Percentiles rank a stretch among this genome's conserved stretches.
Evolutionary conservation across 768 basidiomycete genomes (phyloP).

Genomic region (Boletellus sp.): DNA sequence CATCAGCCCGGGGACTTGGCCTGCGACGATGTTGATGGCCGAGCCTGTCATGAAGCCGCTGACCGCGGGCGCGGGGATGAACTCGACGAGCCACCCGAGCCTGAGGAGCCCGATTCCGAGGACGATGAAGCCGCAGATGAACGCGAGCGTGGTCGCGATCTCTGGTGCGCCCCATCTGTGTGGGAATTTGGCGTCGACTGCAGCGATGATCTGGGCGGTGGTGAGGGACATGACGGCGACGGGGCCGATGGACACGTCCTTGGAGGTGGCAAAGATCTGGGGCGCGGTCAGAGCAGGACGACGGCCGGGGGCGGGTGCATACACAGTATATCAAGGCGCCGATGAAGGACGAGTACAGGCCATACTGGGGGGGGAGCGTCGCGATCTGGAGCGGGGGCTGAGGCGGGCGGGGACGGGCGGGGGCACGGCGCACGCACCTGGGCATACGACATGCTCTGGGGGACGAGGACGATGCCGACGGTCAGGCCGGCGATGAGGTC

Average conservation of each 20-base stretch:
- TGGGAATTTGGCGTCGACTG: slow-evolving; percentile 53
- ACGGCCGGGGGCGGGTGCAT: slow-evolving; percentile 25
- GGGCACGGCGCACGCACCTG: slow-evolving; percentile 39
- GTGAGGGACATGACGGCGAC: slow-evolving; percentile 98
- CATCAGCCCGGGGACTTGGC: slow-evolving; percentile 88
- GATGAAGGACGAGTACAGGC: slow-evolving; percentile 91
- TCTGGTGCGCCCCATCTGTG: slow-evolving; percentile 59
- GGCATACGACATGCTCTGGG: slow-evolving; percentile 91
- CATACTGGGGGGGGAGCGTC: slow-evolving; percentile 80
- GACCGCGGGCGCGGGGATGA: slow-evolving; percentile 83
- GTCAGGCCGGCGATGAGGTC: slow-evolving; percentile 90
- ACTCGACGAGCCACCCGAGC: slow-evolving; percentile 92
- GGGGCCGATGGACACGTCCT: slow-evolving; percentile 99
- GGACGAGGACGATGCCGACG: slow-evolving; percentile 93
- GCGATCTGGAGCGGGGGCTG: slow-evolving; percentile 55
- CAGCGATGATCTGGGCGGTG: slow-evolving; percentile 72
- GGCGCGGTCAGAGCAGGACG: neutral
- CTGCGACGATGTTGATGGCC: slow-evolving; percentile 86
- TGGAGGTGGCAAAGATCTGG: slow-evolving; percentile 93
- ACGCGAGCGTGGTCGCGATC: slow-evolving; percentile 82
- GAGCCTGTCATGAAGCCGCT: slow-evolving; percentile 97
- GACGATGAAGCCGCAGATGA: slow-evolving; percentile 88
- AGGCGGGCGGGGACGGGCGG: neutral
- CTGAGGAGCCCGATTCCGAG: slow-evolving; percentile 86
- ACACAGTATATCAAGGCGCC: slow-evolving; percentile 84